A percentile compares a stretch with the other conserved stretches of the same genome.
phyloP scores from a whole-genome alignment of 2,329 filamentous ascomycete genomes.

The Ceratocystiopsis sp. region DNA sequence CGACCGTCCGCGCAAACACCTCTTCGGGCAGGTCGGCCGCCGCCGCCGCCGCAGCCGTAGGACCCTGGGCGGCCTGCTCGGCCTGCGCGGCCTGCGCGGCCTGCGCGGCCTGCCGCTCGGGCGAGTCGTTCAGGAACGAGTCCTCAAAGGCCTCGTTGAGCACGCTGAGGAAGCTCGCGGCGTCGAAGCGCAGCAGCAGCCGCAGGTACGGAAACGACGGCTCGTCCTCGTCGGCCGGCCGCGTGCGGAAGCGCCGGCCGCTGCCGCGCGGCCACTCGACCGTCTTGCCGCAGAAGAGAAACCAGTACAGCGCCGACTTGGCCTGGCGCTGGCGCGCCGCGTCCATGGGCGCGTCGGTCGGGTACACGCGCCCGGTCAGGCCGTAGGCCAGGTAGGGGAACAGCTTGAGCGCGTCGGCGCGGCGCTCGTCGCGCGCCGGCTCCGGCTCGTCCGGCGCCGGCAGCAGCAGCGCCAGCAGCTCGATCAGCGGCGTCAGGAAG shows the following conservation, averaged over 20 bases:
- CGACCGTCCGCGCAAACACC: slow-evolving; percentile 55
- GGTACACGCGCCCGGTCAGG: slow-evolving; percentile 80
- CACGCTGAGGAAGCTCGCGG: slow-evolving; percentile 82
- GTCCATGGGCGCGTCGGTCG: slow-evolving; percentile 58
- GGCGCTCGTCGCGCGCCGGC: slow-evolving; percentile 42
- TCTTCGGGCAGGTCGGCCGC: slow-evolving; percentile 25
- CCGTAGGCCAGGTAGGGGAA: slow-evolving; percentile 91
- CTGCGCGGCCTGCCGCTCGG: slow-evolving; percentile 36
- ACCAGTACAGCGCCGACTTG: slow-evolving; percentile 82
- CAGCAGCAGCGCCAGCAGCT: slow-evolving; percentile 55
- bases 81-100: no score
- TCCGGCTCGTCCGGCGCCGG: slow-evolving; percentile 34
- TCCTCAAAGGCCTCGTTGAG: slow-evolving; percentile 97
- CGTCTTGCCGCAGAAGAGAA: slow-evolving; percentile 73
- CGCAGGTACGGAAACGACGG: slow-evolving; percentile 74
- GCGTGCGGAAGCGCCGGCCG: slow-evolving; percentile 42
- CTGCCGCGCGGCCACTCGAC: slow-evolving; percentile 57
- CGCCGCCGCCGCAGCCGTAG: slow-evolving; percentile 25
- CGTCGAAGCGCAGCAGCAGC: slow-evolving; percentile 73
- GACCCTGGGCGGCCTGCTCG: no score
- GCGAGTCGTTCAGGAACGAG: slow-evolving; percentile 69
- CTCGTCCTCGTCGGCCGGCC: slow-evolving; percentile 27
- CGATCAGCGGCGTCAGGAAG: slow-evolving; percentile 78
- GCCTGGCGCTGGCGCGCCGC: slow-evolving; percentile 58
- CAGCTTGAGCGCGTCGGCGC: slow-evolving; percentile 67